Conservation (phyloP, 1,284 basidiomycete species). For the Cutaneotrichosporon daszewskae region DNA sequence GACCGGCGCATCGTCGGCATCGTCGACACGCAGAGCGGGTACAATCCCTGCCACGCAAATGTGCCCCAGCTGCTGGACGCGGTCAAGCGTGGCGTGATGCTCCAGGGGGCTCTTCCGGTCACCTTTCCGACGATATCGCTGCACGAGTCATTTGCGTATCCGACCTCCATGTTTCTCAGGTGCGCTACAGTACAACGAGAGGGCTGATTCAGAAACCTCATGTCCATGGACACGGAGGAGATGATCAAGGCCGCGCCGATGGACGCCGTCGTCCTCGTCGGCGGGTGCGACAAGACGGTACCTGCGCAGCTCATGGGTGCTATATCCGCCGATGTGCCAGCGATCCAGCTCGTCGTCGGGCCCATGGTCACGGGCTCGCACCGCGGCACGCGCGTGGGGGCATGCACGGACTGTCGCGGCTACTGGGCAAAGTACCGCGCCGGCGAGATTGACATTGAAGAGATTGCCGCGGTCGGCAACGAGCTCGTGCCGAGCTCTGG, state of each 20-base stretch:
- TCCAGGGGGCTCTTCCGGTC: slow-evolving; percentile 38
- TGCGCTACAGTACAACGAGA: background rate
- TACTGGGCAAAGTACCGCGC: slow-evolving; percentile 43
- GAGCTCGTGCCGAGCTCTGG: slow-evolving; percentile 42
- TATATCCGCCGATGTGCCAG: slow-evolving; percentile 40
- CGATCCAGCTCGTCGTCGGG: slow-evolving; percentile 41
- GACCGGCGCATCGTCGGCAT: slow-evolving; percentile 42
- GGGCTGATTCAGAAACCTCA: slow-evolving; percentile 26
- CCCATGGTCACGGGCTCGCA: slow-evolving; percentile 44
- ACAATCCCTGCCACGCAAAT: slow-evolving; percentile 45
- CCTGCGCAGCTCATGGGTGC: slow-evolving; percentile 46
- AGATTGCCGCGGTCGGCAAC: slow-evolving; percentile 39
- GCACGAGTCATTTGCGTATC: slow-evolving; percentile 42
- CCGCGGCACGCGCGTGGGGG: slow-evolving; percentile 37
- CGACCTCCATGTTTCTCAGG: slow-evolving; percentile 43
- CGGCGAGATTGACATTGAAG: slow-evolving; percentile 41
- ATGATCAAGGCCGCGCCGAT: slow-evolving; percentile 45
- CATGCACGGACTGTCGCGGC: slow-evolving; percentile 43
- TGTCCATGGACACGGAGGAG: slow-evolving; percentile 45
- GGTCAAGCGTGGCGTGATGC: slow-evolving; percentile 38
- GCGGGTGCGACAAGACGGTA: slow-evolving; percentile 46
- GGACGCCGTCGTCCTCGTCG: slow-evolving; percentile 43
- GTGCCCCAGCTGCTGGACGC: slow-evolving; percentile 37
- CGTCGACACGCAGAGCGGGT: slow-evolving; percentile 39
- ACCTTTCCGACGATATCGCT: slow-evolving; percentile 43